Base-by-base conservation (phyloP, 495 filamentous ascomycete species). In the Tuber melanosporum region DNA sequence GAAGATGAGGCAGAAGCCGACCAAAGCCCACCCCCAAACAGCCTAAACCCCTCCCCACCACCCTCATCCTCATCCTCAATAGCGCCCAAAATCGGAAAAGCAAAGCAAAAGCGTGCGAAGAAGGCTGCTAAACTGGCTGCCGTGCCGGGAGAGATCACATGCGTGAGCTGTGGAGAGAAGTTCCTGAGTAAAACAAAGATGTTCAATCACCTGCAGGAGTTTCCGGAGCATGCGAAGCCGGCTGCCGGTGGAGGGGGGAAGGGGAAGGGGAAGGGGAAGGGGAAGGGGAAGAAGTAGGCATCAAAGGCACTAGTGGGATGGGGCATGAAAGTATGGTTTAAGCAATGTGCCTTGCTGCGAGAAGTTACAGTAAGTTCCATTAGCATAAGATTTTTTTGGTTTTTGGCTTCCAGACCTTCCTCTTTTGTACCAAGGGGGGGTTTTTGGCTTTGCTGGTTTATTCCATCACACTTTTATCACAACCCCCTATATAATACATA, bases 91-190 rank as follows among this genome's bases (percentile, higher is more conserved):
- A 57, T 92, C 3, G 94, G 95, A 41, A 97, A 94, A 84, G 95
- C 95, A 14, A 97, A 95, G 83, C 88, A 92, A 76, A 97, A 93
- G 83, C 89, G 92, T 69, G 91, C 92, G 62, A 97, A 94, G 84
- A 93, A 90, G 81, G 91, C 91, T 26, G 91, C 92, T 43, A 88
- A 89, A 47, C 85, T 88, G 74, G 87, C 89, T 32, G 83, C 84
- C 26, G 84, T 83, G 26, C 77, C 85, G 4, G 79, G 84, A 43
- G 84, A 85, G 62, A 83, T 83, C 62, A 87, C 83, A 70, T 97
- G 93, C 83, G 84, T 85, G 2, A 83, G 84, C 6, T 96, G 93
- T 83, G 85, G 88, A 62, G 86, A 86, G 20, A 82, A 77, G 0
- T 95, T 95, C 79, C 76, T 89, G 1, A 91, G 91, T 8, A 92